phyloP scores from a whole-genome alignment of 495 filamentous ascomycete genomes.

The Penicillium cosmopolitanum region DNA sequence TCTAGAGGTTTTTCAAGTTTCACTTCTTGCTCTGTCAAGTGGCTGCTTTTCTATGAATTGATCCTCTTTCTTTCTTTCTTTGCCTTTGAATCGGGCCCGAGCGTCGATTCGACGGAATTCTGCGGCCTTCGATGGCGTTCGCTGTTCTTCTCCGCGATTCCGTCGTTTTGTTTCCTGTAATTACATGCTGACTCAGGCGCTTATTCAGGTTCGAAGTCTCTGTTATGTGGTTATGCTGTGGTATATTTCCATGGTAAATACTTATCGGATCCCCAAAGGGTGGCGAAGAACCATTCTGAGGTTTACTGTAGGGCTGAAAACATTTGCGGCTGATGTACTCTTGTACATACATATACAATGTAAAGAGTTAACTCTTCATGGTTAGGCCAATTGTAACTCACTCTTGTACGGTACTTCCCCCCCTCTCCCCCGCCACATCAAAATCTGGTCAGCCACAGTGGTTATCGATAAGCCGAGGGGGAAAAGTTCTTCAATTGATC shows the following conservation, averaged over 20 bases:
- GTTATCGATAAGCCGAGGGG: conserved; percentile 34
- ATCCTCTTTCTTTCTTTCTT: conserved; percentile 24
- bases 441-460: conserved; percentile 10
- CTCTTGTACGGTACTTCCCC: neutral
- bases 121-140: conserved; percentile 40
- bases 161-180: conserved; percentile 12
- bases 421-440: conserved; percentile 14
- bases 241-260: neutral
- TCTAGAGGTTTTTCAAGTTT: neutral
- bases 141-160: conserved; percentile 28
- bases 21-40: neutral
- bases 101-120: conserved; percentile 38
- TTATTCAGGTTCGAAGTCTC: neutral
- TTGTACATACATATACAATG: too few relatives aligned
- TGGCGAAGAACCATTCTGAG: neutral
- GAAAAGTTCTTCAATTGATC: conserved; percentile 20
- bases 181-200: conserved; percentile 17
- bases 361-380: too few relatives aligned
- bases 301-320: too few relatives aligned
- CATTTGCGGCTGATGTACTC: too few relatives aligned
- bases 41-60: conserved; percentile 14
- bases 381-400: too few relatives aligned
- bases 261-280: neutral
- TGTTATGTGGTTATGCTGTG: neutral
- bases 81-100: conserved; percentile 37